Base-by-base conservation (phyloP, 768 basidiomycete genomes). In the Boletus rex-veris region DNA sequence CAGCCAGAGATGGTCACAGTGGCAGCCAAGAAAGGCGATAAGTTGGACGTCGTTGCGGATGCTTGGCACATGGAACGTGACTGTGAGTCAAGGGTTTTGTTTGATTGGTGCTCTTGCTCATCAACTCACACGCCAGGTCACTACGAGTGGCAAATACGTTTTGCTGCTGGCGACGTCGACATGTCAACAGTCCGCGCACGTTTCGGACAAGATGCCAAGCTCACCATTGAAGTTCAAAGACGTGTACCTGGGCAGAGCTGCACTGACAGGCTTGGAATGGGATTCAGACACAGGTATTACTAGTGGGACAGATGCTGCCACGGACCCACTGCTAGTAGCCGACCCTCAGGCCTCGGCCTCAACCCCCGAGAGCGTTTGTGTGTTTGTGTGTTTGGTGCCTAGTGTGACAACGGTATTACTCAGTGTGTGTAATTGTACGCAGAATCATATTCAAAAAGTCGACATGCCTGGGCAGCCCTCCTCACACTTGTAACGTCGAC, bases 1-100 rank as follows among this genome's bases (percentile, higher is more conserved):
- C 67, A 75, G 58, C 76, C 80, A 14, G 83, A 85, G 63, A 85
- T 85, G 83, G 80, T 85, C 26, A 85, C 82, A 5, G 77, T 85
- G 45, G 77, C 76, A 33, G 83, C 79, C 40, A 82, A 82, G 64
- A 79, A 77, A 60, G 83, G 82, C 5, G 80, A 83, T 63, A 77
- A 74, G 59, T 65, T 85, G 49, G 73, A 75, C 51, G 75, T 85
- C 15, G 75, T 83, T 21, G 83, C 83, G 19, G 82, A 84, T 63
- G 80, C 80, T 41, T 85, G 83, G 82, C 77, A 83, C 64, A 74
- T 76, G 68, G 82, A 84, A 63, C 67, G 59, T 46, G 80, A 83
- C 55, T 82, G 83, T 84, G 70, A 74, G 83, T 76, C 12, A 6
- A 24, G 26, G 31, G 10, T 3, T 18, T 45, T 45, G 37, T 16